phyloP scores from a whole-genome alignment of 192 early-diverging fungal genomes.

The Podila horticola region DNA sequence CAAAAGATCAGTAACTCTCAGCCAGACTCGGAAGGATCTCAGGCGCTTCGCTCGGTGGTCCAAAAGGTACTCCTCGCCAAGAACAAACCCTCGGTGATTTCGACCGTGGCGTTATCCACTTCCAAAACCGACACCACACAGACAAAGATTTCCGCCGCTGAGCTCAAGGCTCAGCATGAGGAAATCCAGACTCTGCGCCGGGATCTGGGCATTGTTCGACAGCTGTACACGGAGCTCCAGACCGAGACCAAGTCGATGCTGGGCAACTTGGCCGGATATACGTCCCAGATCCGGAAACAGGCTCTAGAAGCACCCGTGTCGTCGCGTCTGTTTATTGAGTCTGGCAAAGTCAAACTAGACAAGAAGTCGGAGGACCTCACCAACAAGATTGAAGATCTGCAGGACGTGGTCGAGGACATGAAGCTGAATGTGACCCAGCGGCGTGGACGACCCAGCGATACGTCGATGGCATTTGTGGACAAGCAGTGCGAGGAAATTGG shows the following conservation, averaged over 20 bases:
- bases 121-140: not conserved
- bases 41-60: constrained; percentile 5
- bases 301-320: constrained; percentile 28
- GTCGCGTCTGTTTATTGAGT: constrained; percentile 60
- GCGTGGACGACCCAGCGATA: constrained; percentile 64
- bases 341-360: constrained; percentile 63
- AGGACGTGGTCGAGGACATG: constrained; percentile 72
- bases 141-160: constrained; percentile 16
- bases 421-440: constrained; percentile 76
- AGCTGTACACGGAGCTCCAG: constrained; percentile 61
- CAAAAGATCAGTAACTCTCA: constrained; percentile 4
- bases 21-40: constrained; percentile 1
- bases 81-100: not conserved
- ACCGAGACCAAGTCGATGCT: constrained; percentile 49
- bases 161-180: constrained; percentile 41
- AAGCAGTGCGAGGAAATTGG: constrained; percentile 61
- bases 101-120: not conserved
- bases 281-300: constrained; percentile 29
- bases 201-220: constrained; percentile 53
- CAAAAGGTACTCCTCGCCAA: constrained; percentile 24
- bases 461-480: constrained; percentile 59
- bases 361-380: constrained; percentile 55
- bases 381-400: constrained; percentile 67
- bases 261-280: constrained; percentile 48
- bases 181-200: constrained; percentile 55